These are phyloP conservation scores for Bothriochloa decipiens DNA, from an alignment of 176 grass and related monocot species.

Conservation along the genomic window DNA sequence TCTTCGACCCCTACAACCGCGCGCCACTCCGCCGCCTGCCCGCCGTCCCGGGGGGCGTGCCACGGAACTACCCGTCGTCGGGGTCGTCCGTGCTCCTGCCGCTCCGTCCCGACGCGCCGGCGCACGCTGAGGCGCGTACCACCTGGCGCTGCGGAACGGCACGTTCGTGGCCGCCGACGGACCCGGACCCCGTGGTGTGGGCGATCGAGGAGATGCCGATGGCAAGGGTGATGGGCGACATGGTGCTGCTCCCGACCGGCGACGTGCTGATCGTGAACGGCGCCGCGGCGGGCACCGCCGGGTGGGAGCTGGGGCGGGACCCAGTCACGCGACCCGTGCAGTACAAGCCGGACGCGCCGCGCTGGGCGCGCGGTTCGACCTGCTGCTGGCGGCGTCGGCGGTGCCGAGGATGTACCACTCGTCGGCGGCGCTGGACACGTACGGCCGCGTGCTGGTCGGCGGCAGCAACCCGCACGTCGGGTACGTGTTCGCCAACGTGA, in stretches of 20 bases:
- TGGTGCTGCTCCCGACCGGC: constrained; percentile 78
- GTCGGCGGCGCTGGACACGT: constrained; percentile 61
- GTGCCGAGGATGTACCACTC: constrained; percentile 87
- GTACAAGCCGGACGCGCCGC: constrained; percentile 33
- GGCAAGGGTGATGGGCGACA: constrained; percentile 73
- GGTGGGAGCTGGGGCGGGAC: constrained; percentile 74
- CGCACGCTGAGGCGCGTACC: constrained; percentile 66
- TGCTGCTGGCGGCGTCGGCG: background rate
- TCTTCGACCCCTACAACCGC: constrained; percentile 59
- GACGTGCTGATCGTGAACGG: constrained; percentile 84
- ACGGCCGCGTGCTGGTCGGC: constrained; percentile 68
- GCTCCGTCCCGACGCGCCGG: constrained; percentile 4
- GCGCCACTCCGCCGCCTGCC: constrained; percentile 53
- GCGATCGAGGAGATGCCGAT: constrained; percentile 74
- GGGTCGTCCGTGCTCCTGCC: constrained; percentile 84
- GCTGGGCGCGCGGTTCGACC: constrained; percentile 47
- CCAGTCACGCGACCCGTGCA: constrained; percentile 64
- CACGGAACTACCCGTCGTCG: constrained; percentile 70
- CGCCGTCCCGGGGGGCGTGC: constrained; percentile 42
- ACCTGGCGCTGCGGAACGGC: constrained; percentile 51
- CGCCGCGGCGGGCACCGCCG: constrained; percentile 61
- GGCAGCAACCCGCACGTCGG: constrained; percentile 86
- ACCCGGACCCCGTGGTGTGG: constrained; percentile 56
- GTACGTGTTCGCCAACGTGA: constrained; percentile 69
- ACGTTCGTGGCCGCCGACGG: constrained; percentile 65